Conservation (phyloP, 2,329 filamentous ascomycete species). For the Aspergillus puulaauensis region DNA sequence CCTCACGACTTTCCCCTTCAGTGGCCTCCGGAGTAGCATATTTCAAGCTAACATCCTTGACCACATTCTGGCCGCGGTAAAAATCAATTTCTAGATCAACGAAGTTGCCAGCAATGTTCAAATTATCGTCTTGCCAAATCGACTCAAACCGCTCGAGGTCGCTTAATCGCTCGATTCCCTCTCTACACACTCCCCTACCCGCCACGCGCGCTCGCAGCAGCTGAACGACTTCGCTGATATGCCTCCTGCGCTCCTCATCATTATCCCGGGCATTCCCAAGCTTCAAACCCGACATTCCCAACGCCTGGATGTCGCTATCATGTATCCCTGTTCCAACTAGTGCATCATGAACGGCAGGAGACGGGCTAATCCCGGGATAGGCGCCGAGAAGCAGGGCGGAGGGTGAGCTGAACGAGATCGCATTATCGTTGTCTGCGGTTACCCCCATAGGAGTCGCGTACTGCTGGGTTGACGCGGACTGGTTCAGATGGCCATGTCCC, state of each 20-base stretch:
- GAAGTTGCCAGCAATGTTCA: slow-evolving; percentile 48
- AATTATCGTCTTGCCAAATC: slow-evolving; percentile 47
- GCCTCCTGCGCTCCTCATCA: slow-evolving; percentile 41
- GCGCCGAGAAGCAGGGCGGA: slow-evolving; percentile 46
- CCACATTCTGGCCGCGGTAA: slow-evolving; percentile 37
- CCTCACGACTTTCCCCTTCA: slow-evolving; percentile 42
- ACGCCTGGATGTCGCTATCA: slow-evolving; percentile 39
- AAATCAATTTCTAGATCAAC: slow-evolving; percentile 50
- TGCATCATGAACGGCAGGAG: slow-evolving; percentile 37
- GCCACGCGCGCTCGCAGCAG: slow-evolving; percentile 41
- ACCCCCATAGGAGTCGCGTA: slow-evolving; percentile 45
- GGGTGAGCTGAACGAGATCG: slow-evolving; percentile 46
- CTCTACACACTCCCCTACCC: slow-evolving; percentile 45
- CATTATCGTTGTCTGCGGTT: slow-evolving; percentile 38
- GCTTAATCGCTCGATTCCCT: slow-evolving; percentile 43
- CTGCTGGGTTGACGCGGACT: slow-evolving; percentile 40
- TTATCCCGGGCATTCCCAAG: slow-evolving; percentile 37
- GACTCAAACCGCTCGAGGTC: slow-evolving; percentile 47
- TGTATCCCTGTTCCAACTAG: slow-evolving; percentile 37
- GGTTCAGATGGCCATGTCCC: slow-evolving; percentile 34
- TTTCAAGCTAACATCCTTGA: slow-evolving; percentile 44
- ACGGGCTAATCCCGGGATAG: slow-evolving; percentile 42
- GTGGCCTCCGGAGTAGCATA: slow-evolving; percentile 42
- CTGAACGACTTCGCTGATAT: slow-evolving; percentile 43
- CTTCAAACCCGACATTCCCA: slow-evolving; percentile 41